Evolutionary conservation across 768 basidiomycete genomes (phyloP).

Genomic region (Leccinum subtestaceum): DNA sequence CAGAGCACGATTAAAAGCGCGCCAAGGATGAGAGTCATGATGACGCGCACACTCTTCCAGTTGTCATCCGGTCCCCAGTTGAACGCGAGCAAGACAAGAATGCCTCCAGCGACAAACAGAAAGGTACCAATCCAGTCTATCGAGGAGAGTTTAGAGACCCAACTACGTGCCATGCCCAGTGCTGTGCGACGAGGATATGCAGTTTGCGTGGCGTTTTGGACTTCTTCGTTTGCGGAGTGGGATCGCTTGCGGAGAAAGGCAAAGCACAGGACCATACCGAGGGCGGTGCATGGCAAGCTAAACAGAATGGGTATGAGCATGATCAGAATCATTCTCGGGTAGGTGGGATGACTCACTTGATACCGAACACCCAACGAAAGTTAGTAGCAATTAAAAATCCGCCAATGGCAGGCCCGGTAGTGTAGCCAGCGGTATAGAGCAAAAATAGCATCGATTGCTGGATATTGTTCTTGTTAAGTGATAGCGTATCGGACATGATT

Average conservation of each 20-base stretch:
- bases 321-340: not conserved
- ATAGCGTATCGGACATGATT: constrained; percentile 42
- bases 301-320: not conserved
- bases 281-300: constrained; percentile 40
- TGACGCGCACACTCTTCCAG: constrained; percentile 45
- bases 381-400: constrained; percentile 39
- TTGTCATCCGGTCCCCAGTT: constrained; percentile 46
- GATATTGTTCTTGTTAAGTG: constrained; percentile 41
- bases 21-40: constrained; percentile 47
- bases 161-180: constrained; percentile 7
- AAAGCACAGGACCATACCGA: constrained; percentile 39
- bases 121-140: constrained; percentile 49
- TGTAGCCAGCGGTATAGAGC: constrained; percentile 43
- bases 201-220: not conserved
- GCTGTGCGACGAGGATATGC: not conserved
- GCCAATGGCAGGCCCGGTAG: constrained; percentile 42
- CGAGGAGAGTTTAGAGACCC: constrained; percentile 30
- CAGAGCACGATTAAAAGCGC: constrained; percentile 39
- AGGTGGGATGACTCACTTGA: constrained; percentile 39
- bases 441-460: constrained; percentile 42
- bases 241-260: constrained; percentile 38
- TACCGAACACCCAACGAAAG: constrained; percentile 56
- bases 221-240: constrained; percentile 9
- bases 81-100: constrained; percentile 48
- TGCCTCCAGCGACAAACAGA: constrained; percentile 43